Base-by-base conservation (phyloP, 495 filamentous ascomycete species). In the Lepraria neglecta region DNA sequence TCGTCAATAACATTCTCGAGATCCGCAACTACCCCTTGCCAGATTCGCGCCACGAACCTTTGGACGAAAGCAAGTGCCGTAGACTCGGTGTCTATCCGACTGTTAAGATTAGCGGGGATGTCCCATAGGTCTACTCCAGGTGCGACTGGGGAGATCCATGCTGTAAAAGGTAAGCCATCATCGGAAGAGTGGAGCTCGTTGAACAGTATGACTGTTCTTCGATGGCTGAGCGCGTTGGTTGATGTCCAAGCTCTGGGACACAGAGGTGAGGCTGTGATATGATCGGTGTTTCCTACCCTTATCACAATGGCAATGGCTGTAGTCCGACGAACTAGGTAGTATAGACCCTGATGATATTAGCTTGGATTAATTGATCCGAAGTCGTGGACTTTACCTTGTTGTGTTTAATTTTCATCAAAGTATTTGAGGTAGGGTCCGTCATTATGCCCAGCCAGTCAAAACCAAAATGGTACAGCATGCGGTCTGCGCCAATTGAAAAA, bases 1-100 rank as follows among this genome's bases (percentile, higher is more conserved):
- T 59, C 57, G 6, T 59, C 57, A 9, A 59, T 59, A n/a, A 59
- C 19, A 30, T 6, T 19, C 43, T 46, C 57, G n/a, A 59, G 57
- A 46, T 48, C 43, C 10, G 24, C 42, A 17, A 59, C 43, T 15
- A 59, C 44, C n/a, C 31, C n/a, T 24, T 51, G 42, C 57, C 57
- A 59, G 42, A 59, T 48, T 21, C 27, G 24, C 27, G 43, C 57
- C 14, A 38, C 45, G 17, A 59, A 19, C 6, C 31, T 44, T 11
- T 59, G 40, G 15, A 59, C 31, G 44, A 59, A 51, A 24, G 21
- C 12, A 4, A 59, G 14, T 17, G 57, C 57, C 9, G 57, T 31
- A 12, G 27, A 12, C 14, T 48, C 46, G 4, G 46, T 48, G 10
- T 48, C 46, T 48, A 4, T 10, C 11, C 9, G 46, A 14, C 14